Base-by-base conservation (phyloP, 2,329 filamentous ascomycete species). In the Trichoderma sp. region DNA sequence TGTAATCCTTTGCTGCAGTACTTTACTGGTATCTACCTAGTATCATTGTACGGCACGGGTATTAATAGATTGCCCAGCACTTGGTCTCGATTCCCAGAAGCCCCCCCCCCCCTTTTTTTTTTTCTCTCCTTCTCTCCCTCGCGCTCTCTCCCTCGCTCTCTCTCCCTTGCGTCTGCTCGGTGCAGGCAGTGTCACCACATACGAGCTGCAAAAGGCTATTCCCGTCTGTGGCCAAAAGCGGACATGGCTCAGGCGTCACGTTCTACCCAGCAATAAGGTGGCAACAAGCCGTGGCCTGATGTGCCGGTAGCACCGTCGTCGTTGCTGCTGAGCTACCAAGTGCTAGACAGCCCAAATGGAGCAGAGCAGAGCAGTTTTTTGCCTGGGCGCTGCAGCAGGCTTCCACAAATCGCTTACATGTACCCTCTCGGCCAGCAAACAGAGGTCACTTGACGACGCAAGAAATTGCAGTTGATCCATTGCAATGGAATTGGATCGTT, bases 211-310 rank as follows among this genome's bases (percentile, higher is more conserved):
- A 45, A 63, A 63, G 56, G 27, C 56, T 32, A 27, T 19, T 19
- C 32, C 22, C n/a, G 54, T 35, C 39, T 37, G 19, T 56, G 58
- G 27, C 59, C 59, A 48, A 45, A 48, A 57, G 39, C 27, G 52
- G 52, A 34, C 29, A 52, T 63, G 27, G 61, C 61, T 64, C 61
- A 64, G 35, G 61, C 61, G 27, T 45, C n/a, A 48, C 52, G 48
- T 54, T 39, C 32, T 34, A 54, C 25, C 42, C 17, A 39, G 35
- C 2, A 42, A 63, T 64, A 45, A 25, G 61, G 61, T 65, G 63
- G 63, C 63, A 65, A 65, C 50, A 65, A 65, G 48, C 63, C 35
- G 37, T 65, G 63, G 63, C 63, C 63, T 65, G 63, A 65, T 65
- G 53, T 65, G 52, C 52, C 52, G 52, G 61, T 64, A 64, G 61